phyloP scores from a whole-genome alignment of 768 basidiomycete species.

The Pulveroboletus sp. region DNA sequence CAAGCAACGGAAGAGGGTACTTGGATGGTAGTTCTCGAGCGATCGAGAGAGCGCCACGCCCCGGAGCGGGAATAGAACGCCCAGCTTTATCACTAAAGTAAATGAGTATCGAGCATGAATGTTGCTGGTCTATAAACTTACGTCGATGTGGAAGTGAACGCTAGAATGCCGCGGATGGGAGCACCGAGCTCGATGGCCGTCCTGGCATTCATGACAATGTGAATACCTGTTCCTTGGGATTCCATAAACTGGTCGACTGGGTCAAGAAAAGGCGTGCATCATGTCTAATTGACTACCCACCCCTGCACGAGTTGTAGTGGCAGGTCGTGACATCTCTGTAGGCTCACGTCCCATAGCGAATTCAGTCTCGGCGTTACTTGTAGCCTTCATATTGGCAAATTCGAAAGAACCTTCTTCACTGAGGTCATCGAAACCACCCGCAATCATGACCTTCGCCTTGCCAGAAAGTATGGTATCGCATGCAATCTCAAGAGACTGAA shows the following conservation, averaged over 20 bases:
- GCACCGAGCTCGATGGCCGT: slow-evolving; percentile 93
- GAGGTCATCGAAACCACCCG: slow-evolving; percentile 97
- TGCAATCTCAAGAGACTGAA: slow-evolving; percentile 98
- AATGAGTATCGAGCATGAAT: slow-evolving; percentile 2
- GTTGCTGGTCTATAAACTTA: slow-evolving; percentile 37
- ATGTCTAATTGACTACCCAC: slow-evolving; percentile 39
- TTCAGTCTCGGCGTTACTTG: slow-evolving; percentile 93
- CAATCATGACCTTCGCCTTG: slow-evolving; percentile 99
- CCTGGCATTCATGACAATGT: slow-evolving; percentile 95
- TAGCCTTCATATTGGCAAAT: slow-evolving; percentile 99
- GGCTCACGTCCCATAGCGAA: slow-evolving; percentile 99
- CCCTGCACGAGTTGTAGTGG: slow-evolving; percentile 92
- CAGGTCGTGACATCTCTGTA: slow-evolving; percentile 97
- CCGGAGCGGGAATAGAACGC: slow-evolving; percentile 95
- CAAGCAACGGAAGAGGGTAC: slow-evolving; percentile 74
- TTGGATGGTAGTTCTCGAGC: slow-evolving; percentile 82
- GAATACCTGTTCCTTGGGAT: slow-evolving; percentile 92
- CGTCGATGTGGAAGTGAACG: slow-evolving; percentile 95
- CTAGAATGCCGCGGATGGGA: slow-evolving; percentile 89
- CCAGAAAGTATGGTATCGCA: slow-evolving; percentile 90
- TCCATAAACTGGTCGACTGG: slow-evolving; percentile 78
- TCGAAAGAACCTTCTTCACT: slow-evolving; percentile 98
- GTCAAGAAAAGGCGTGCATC: slow-evolving; percentile 1
- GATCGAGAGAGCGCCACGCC: slow-evolving; percentile 84
- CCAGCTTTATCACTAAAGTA: slow-evolving; percentile 88